Percentiles rank a stretch among this genome's conserved stretches.
Conservation (phyloP, 1,139 yeast genomes). For the Yamadazyma mexicana region DNA sequence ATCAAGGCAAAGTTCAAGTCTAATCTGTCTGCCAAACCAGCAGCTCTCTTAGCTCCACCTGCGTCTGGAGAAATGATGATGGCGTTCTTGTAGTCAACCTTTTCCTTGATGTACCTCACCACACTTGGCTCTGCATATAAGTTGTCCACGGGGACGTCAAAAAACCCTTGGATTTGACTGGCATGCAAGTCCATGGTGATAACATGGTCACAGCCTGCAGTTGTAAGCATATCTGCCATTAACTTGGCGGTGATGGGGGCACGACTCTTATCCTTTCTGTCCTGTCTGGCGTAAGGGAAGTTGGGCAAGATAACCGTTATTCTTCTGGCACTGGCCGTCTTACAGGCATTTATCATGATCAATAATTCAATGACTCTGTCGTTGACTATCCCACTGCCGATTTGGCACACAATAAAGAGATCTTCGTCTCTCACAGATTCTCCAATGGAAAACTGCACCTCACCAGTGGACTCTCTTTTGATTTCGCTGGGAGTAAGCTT, state of each 20-base stretch:
- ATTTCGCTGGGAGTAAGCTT: slow-evolving; percentile 65
- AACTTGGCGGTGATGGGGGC: slow-evolving; percentile 83
- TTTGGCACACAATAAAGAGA: slow-evolving; percentile 68
- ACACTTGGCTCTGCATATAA: slow-evolving; percentile 80
- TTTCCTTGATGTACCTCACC: slow-evolving; percentile 63
- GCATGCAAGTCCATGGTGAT: slow-evolving; percentile 85
- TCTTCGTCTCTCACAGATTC: slow-evolving; percentile 95
- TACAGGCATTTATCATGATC: slow-evolving; percentile 74
- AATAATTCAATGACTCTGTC: slow-evolving; percentile 71
- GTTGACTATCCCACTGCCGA: slow-evolving; percentile 70
- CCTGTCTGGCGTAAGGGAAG: slow-evolving; percentile 83
- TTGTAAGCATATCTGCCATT: slow-evolving; percentile 71
- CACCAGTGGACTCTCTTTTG: slow-evolving; percentile 70
- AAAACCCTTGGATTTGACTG: slow-evolving; percentile 82
- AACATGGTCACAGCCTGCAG: slow-evolving; percentile 81
- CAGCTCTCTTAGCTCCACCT: slow-evolving; percentile 85
- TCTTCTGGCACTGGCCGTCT: slow-evolving; percentile 75
- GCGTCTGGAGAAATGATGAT: slow-evolving; percentile 83
- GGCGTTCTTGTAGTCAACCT: slow-evolving; percentile 44
- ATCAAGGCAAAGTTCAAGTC: slow-evolving; percentile 78
- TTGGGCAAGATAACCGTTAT: slow-evolving; percentile 79
- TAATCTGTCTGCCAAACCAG: slow-evolving; percentile 73
- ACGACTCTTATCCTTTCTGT: slow-evolving; percentile 76
- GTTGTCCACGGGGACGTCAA: slow-evolving; percentile 79
- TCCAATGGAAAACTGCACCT: slow-evolving; percentile 93